phyloP scores from a whole-genome alignment of 768 basidiomycete species.

The Amylocystis lapponica region DNA sequence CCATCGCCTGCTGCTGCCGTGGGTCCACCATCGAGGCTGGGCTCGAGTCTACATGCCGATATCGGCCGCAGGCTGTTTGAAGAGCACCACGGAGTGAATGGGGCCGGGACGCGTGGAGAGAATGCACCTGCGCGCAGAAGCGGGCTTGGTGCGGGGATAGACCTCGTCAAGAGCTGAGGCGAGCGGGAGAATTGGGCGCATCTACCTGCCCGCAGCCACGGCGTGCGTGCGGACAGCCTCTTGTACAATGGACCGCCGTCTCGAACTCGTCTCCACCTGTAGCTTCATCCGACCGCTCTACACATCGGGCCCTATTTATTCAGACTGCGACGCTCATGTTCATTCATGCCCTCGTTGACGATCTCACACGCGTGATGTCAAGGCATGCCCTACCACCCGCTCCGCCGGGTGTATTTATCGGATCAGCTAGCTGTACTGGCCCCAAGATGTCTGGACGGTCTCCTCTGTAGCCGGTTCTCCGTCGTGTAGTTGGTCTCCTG shows the following conservation, averaged over 20 bases:
- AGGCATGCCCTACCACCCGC: not conserved
- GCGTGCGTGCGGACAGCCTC: not conserved
- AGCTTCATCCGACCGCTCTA: not conserved
- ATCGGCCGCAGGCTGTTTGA: constrained; percentile 66
- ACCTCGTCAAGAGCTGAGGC: constrained; percentile 11
- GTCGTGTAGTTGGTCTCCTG: not conserved
- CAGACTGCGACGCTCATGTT: not conserved
- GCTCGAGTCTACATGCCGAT: constrained; percentile 52
- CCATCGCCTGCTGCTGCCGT: constrained; percentile 48
- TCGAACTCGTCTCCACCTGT: not conserved
- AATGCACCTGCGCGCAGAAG: constrained; percentile 3
- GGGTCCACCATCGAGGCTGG: constrained; percentile 22
- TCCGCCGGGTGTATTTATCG: constrained; percentile 3
- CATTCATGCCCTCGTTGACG: not conserved
- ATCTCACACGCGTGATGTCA: not conserved
- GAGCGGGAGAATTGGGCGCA: not conserved
- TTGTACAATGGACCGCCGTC: not conserved
- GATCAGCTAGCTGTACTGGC: not conserved
- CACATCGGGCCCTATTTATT: constrained; percentile 3
- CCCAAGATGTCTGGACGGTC: constrained; percentile 4
- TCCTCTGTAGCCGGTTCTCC: constrained; percentile 4
- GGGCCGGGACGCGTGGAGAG: not conserved
- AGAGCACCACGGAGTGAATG: constrained; percentile 43
- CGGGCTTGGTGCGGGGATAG: constrained; percentile 18
- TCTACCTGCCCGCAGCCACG: no score